These are phyloP conservation scores for Isabelozyma pseudorhagii DNA, from an alignment of 805 yeast genomes.

Conservation along the genomic window DNA sequence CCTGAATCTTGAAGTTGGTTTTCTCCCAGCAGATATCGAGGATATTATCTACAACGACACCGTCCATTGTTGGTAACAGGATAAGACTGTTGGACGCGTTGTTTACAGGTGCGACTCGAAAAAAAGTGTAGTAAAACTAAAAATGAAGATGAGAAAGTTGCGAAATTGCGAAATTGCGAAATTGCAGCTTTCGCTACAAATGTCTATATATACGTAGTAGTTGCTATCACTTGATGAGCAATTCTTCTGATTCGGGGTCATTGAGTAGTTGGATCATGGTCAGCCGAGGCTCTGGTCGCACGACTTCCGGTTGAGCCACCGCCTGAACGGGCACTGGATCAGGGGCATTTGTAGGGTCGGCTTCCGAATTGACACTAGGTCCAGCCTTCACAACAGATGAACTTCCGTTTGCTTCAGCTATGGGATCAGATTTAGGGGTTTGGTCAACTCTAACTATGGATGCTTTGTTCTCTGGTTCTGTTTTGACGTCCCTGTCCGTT, in stretches of 20 bases:
- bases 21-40: slow-evolving; percentile 18
- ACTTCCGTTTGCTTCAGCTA: no score
- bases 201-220: not conserved
- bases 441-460: no score
- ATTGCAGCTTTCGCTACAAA: no score
- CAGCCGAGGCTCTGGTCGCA: not conserved
- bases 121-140: not conserved
- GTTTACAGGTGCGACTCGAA: not conserved
- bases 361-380: no score
- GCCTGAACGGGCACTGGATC: not conserved
- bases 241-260: not conserved
- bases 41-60: slow-evolving; percentile 12
- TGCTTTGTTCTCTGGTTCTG: no score
- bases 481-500: no score
- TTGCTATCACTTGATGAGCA: not conserved
- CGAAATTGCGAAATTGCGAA: not conserved
- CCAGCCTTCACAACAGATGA: no score
- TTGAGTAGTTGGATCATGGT: not conserved
- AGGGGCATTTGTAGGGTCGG: no score
- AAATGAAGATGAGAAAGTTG: not conserved
- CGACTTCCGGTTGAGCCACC: not conserved
- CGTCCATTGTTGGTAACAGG: not conserved
- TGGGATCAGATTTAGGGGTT: no score
- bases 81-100: not conserved
- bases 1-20: slow-evolving; percentile 2